Conservation (phyloP, 345 rosid species). For the Populus pruinosa region DNA sequence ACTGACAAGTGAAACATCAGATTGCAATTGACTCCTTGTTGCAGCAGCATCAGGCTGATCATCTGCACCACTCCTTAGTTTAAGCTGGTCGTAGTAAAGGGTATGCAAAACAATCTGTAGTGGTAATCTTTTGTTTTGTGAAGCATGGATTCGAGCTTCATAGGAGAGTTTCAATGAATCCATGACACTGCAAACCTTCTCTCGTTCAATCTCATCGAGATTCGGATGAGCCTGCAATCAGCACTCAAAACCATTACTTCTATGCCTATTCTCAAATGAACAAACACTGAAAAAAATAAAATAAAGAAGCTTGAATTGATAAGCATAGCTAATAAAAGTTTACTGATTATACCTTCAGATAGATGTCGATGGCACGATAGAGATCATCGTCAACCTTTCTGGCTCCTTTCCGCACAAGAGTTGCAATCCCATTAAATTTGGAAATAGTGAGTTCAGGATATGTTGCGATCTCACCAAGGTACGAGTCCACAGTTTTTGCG, state of each 20-base stretch:
- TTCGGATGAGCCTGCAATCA: conserved; percentile 58
- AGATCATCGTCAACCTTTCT: conserved; percentile 80
- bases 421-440: conserved; percentile 80
- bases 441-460: conserved; percentile 59
- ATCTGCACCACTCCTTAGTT: conserved; percentile 67
- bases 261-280: background rate
- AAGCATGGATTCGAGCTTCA: conserved; percentile 95
- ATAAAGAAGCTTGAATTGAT: background rate
- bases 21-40: conserved; percentile 56
- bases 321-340: background rate
- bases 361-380: conserved; percentile 83
- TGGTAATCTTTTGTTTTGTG: conserved; percentile 89
- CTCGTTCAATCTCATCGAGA: conserved; percentile 88
- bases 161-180: conserved; percentile 78
- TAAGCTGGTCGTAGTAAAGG: conserved; percentile 82
- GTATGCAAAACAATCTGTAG: conserved; percentile 85
- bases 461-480: conserved; percentile 72
- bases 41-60: conserved; percentile 38
- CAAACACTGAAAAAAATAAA: background rate
- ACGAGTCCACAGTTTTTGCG: conserved; percentile 65
- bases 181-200: conserved; percentile 86
- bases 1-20: conserved; percentile 59
- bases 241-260: background rate
- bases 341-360: conserved; percentile 51
- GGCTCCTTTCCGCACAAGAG: conserved; percentile 64